Evolutionary conservation across 2,329 filamentous ascomycete species (phyloP), one percentile per base, ranked within the genome.

Genomic region (Ambrosiella xylebori): DNA sequence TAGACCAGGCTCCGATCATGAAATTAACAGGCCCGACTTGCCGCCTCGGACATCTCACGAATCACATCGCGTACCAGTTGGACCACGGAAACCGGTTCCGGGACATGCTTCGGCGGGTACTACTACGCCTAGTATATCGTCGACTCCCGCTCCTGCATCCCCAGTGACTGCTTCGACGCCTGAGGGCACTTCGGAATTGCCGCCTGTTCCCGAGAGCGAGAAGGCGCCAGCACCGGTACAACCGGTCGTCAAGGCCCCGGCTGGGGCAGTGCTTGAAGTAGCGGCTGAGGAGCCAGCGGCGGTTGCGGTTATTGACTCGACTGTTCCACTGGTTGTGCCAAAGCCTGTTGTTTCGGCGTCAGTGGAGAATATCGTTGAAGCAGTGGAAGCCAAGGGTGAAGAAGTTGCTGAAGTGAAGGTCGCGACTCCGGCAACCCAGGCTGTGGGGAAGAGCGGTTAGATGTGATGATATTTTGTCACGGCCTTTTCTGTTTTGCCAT

Each of bases 51-150:
- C 12, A 17, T 57, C 49, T 5, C 47, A 57, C 11, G 58, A 59
- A 13, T 56, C 45, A n/a, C 58, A 60, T 27, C 49, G 15, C n/a
- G 55, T 60, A 6, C 58, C 50, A 3, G 50, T 60, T 1, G 49
- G 45, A 1, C 49, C 54, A 3, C 45, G 49, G 47, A 61, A 57
- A 19, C 57, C 39, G 4, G 52, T 61, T 37, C 44, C 56, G 2
- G 60, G 38, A n/a, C 52, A 57, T 54, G 9, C 11, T 9, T 53
- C 27, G n/a, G 38, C 36, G 36, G 54, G 49, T 15, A 61, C 57
- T 13, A 55, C 51, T 37, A 61, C 57, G 47, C 61, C 57, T 39
- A 57, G 41, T 44, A 52, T 55, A 52, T 41, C 55, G 11, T 53
- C 36, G 7, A 37, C 51, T 12, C 50, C 57, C 19, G 50, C 38